Percentiles rank a stretch among this genome's conserved stretches.
Conservation (phyloP, 257 asterid species). For the Osmanthus fragrans region DNA sequence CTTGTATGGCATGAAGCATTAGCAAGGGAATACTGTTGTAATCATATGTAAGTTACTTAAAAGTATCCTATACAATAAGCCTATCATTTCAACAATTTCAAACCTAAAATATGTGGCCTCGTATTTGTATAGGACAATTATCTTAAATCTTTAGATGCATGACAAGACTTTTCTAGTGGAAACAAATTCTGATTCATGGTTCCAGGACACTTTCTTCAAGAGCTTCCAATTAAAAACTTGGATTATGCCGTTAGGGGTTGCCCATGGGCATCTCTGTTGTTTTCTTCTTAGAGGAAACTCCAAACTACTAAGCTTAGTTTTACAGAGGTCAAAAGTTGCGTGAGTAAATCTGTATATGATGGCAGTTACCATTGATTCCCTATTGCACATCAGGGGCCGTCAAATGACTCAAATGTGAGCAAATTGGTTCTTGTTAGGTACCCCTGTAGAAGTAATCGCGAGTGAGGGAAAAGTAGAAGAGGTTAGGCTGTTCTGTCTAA, state of each 20-base stretch:
- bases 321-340: not conserved
- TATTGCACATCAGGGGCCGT: not conserved
- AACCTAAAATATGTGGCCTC: not conserved
- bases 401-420: not conserved
- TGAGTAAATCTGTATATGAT: not conserved
- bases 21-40: not conserved
- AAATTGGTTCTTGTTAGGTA: not conserved
- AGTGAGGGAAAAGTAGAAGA: not conserved
- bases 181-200: not conserved
- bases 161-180: not conserved
- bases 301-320: not conserved
- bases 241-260: not conserved
- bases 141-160: not conserved
- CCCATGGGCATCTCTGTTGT: not conserved
- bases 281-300: not conserved
- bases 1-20: not conserved
- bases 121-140: not conserved
- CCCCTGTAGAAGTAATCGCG: not conserved
- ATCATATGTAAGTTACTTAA: not conserved
- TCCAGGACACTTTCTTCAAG: not conserved
- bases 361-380: not conserved
- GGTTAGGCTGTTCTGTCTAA: not conserved
- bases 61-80: not conserved
- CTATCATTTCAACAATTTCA: not conserved
- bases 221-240: not conserved